A percentile compares a stretch with the other conserved stretches of the same genome.
These are phyloP conservation scores for Melanomma pulvis-pyrius DNA, from an alignment of 495 filamentous ascomycete species.

Conservation along the genomic window DNA sequence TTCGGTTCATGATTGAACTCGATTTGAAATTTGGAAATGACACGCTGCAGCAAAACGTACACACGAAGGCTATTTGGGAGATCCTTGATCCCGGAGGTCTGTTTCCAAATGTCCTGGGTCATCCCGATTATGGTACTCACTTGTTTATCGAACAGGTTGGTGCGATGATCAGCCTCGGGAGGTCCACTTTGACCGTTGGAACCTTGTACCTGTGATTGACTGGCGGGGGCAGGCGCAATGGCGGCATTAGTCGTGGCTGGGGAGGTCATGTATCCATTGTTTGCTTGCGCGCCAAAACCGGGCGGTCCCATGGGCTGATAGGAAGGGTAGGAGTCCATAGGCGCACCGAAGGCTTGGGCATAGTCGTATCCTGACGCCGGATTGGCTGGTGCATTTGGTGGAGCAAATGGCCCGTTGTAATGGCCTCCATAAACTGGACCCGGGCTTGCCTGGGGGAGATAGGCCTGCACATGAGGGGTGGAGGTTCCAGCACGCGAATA, in stretches of 20 bases:
- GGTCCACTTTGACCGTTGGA: neutral
- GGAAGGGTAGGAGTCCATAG: slow-evolving; percentile 24
- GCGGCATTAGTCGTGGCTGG: slow-evolving; percentile 8
- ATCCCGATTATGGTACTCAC: slow-evolving; percentile 61
- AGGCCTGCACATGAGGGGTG: slow-evolving; percentile 36
- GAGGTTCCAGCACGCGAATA: slow-evolving; percentile 42
- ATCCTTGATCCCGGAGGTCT: slow-evolving; percentile 62
- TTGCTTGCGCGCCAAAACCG: slow-evolving; percentile 7
- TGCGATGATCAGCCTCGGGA: slow-evolving; percentile 22
- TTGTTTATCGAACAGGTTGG: slow-evolving; percentile 47
- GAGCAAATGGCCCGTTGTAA: slow-evolving; percentile 48
- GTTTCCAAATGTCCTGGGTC: slow-evolving; percentile 65
- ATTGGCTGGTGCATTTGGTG: slow-evolving; percentile 36
- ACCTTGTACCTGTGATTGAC: neutral
- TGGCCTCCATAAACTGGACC: slow-evolving; percentile 48
- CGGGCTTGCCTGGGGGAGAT: slow-evolving; percentile 45
- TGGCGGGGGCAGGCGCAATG: slow-evolving; percentile 12
- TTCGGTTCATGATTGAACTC: slow-evolving; percentile 59
- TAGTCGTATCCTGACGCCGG: slow-evolving; percentile 23
- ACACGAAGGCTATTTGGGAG: slow-evolving; percentile 64
- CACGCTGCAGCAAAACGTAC: slow-evolving; percentile 65
- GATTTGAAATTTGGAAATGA: slow-evolving; percentile 56
- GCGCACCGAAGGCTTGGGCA: slow-evolving; percentile 20
- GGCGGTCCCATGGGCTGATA: slow-evolving; percentile 28
- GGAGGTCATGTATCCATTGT: slow-evolving; percentile 29